Evolutionary conservation across 176 grass and related monocot genomes (phyloP), one percentile per base, ranked within the genome.

Genomic region (Ensete ventricosum): DNA sequence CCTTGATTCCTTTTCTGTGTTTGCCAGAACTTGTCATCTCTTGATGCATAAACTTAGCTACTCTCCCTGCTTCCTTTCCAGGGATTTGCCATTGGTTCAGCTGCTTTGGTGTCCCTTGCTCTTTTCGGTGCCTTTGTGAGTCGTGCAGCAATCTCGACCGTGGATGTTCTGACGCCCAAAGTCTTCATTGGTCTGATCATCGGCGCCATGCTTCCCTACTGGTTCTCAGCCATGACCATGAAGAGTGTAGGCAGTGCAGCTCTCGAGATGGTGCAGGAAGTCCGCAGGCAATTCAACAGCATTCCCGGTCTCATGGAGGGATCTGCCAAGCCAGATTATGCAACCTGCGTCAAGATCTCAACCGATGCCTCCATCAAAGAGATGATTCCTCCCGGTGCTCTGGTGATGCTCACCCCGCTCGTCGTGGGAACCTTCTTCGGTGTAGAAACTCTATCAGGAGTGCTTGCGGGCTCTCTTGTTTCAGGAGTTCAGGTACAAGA

Each of bases 281-380:
- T 64, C 9, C 62, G 62, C 6, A n/a, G 62, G 17, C 62, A 64
- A n/a, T 64, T 64, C 62, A 64, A 64, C 62, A 64, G 19, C 62
- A 23, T 64, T 22, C 62, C 62, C 10, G 62, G 62, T 10, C 62
- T 64, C 62, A 64, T 64, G 62, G 62, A 64, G 62, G 62, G 62
- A 64, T 21, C 20, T 64, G 16, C 62, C 9, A 64, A 64, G 22
- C 62, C 62, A 64, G 62, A 64, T n/a, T 64, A 64, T 1, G 20
- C 62, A 64, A 64, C 17, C 62, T 22, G 62, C 22, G 62, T 23
- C 20, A 64, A 64, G 62, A 64, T 64, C 17, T 64, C 62, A 64
- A 64, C 62, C 9, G 20, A 64, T 25, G 62, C 62, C 62, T 64
- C 62, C 20, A 22, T n/a, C 62, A 64, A 25, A n/a, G 62, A 64